Evolutionary conservation across 352 stramenopile genomes (phyloP).

Genomic region (Blastocystis sp.): DNA sequence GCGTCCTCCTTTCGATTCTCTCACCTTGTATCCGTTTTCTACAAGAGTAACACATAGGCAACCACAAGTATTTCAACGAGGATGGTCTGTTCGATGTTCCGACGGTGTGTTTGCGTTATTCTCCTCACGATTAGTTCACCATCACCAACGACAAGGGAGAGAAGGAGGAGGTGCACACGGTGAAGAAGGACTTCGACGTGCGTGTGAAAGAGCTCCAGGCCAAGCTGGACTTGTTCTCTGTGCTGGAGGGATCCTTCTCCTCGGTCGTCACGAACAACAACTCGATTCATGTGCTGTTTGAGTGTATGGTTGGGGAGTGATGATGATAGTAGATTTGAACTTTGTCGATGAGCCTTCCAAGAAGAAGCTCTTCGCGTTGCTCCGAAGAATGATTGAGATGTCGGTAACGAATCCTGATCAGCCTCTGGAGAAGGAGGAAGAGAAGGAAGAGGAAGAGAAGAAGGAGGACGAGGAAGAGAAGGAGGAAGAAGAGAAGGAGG

Average conservation of each 20-base stretch:
- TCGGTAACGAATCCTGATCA: neutral
- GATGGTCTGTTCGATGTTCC: conserved; percentile 13
- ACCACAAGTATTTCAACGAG: conserved; percentile 11
- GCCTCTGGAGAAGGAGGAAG: conserved; percentile 13
- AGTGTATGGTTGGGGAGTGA: neutral
- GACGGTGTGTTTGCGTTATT: neutral
- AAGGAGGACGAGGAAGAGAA: conserved; percentile 25
- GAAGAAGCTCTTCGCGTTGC: neutral
- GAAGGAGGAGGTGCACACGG: conserved; percentile 22
- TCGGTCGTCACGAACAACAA: conserved; percentile 1
- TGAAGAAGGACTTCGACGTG: conserved; percentile 12
- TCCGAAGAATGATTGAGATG: neutral
- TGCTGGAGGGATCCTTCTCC: neutral
- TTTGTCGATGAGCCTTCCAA: neutral
- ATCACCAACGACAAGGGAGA: conserved; percentile 54
- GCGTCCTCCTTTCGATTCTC: neutral
- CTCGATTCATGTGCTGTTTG: conserved; percentile 1
- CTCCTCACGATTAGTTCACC: neutral
- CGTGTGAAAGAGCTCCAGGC: conserved; percentile 37
- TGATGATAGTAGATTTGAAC: neutral
- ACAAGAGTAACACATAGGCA: neutral
- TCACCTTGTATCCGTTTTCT: neutral
- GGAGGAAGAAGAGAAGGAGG: neutral
- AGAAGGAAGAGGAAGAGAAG: neutral
- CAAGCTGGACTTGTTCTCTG: neutral